phyloP scores from a whole-genome alignment of 1,284 basidiomycete genomes.

The Thelephora terrestris region DNA sequence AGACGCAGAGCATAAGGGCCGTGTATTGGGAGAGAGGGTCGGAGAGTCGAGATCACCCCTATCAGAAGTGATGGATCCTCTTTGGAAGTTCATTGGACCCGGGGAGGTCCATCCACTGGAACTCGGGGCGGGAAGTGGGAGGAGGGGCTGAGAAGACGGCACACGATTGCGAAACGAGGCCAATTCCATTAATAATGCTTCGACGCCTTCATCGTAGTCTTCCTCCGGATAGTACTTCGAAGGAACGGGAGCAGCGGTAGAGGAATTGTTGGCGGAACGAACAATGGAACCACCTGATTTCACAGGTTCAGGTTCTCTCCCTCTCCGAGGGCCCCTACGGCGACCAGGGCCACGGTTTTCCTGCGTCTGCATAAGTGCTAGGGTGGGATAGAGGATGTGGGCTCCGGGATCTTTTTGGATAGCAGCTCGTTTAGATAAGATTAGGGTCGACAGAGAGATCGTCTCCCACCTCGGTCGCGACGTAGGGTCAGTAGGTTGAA shows the following conservation, averaged over 20 bases:
- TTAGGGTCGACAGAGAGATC: too few relatives aligned
- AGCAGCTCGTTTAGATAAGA: too few relatives aligned
- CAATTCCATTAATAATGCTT: constrained; percentile 59
- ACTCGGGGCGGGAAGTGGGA: constrained; percentile 34
- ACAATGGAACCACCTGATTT: constrained; percentile 53
- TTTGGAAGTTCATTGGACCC: constrained; percentile 21
- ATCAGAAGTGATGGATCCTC: constrained; percentile 11
- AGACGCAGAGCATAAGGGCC: constrained; percentile 53
- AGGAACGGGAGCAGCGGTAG: constrained; percentile 46
- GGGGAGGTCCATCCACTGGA: constrained; percentile 29
- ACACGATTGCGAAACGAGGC: constrained; percentile 24
- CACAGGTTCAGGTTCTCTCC: constrained; percentile 18
- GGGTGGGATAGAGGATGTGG: neutral
- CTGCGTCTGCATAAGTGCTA: neutral
- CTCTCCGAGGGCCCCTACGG: neutral
- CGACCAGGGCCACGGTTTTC: neutral
- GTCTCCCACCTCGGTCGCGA: too few relatives aligned
- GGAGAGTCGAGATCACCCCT: neutral
- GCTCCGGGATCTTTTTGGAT: neutral
- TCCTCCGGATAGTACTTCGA: constrained; percentile 66
- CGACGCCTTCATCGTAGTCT: constrained; percentile 73
- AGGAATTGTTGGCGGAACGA: constrained; percentile 50
- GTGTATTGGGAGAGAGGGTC: constrained; percentile 27
- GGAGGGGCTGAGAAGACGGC: constrained; percentile 4
- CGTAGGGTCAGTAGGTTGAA: too few relatives aligned